Conservation (phyloP, 108 stramenopile genomes). For the Chaetoceros muelleri region DNA sequence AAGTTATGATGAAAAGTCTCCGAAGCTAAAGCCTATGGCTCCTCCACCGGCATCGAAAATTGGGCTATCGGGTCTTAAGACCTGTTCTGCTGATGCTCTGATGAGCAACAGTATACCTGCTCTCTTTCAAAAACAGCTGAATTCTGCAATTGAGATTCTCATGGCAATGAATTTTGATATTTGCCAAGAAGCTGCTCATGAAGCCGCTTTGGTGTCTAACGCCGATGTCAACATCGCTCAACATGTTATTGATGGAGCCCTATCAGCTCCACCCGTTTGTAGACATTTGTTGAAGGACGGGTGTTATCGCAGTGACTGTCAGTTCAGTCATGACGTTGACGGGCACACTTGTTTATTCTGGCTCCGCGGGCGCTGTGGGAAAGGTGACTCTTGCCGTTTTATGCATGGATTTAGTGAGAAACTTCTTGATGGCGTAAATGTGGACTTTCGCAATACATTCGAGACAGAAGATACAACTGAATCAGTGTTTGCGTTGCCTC, state of each 20-base stretch:
- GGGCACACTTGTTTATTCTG: constrained; percentile 70
- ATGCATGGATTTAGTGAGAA: constrained; percentile 57
- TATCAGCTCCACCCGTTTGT: constrained; percentile 53
- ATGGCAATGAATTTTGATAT: constrained; percentile 50
- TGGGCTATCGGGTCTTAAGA: not conserved
- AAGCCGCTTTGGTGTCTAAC: constrained; percentile 42
- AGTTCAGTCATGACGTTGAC: constrained; percentile 63
- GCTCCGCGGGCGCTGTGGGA: constrained; percentile 63
- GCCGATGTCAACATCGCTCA: constrained; percentile 64
- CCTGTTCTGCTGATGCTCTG: not conserved
- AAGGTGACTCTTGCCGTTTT: constrained; percentile 51
- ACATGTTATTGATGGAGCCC: constrained; percentile 50
- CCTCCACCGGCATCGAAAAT: constrained; percentile 4
- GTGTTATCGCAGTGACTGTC: constrained; percentile 69
- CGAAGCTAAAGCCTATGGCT: constrained; percentile 6
- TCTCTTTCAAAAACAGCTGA: constrained; percentile 22
- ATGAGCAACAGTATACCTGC: constrained; percentile 1
- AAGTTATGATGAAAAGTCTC: constrained; percentile 9
- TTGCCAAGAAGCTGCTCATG: constrained; percentile 36
- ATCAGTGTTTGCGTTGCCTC: constrained; percentile 8
- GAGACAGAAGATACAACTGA: not conserved
- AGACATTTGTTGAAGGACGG: constrained; percentile 60
- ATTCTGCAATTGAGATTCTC: constrained; percentile 52
- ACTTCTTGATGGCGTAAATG: constrained; percentile 35
- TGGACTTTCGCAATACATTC: constrained; percentile 3